A percentile compares a stretch with the other conserved stretches of the same genome.
phyloP scores from a whole-genome alignment of 2,329 filamentous ascomycete species.

The Whalleya microplaca region DNA sequence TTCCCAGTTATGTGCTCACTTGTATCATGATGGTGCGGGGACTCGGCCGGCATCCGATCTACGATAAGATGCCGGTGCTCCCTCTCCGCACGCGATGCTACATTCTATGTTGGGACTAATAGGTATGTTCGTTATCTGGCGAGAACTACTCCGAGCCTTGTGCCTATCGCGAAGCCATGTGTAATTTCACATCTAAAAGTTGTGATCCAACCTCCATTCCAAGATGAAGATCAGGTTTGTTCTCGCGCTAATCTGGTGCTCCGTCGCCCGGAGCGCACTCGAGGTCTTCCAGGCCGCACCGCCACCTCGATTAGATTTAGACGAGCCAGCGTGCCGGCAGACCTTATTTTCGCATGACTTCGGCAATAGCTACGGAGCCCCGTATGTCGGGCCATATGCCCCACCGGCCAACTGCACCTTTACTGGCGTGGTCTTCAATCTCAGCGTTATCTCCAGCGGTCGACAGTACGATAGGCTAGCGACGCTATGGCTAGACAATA shows the following conservation, averaged over 20 bases:
- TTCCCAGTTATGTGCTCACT: neutral
- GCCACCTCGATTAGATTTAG: slow-evolving; percentile 28
- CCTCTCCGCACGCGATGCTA: slow-evolving; percentile 16
- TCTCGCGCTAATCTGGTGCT: slow-evolving; percentile 2
- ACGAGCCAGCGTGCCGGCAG: slow-evolving; percentile 26
- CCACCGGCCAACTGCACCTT: too few species aligned
- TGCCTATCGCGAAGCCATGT: neutral
- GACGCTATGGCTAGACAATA: too few species aligned
- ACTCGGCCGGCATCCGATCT: neutral
- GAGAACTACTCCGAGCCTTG: neutral
- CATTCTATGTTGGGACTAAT: slow-evolving; percentile 15
- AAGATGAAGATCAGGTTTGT: too few species aligned
- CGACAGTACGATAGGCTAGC: too few species aligned
- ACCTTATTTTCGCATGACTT: slow-evolving; percentile 31
- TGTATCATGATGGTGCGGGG: neutral
- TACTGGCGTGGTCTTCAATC: too few species aligned
- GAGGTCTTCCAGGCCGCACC: slow-evolving; percentile 35
- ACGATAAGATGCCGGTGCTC: slow-evolving; percentile 4
- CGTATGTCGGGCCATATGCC: slow-evolving; percentile 34
- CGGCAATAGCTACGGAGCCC: slow-evolving; percentile 34
- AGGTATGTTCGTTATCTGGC: neutral
- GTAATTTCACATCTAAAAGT: neutral
- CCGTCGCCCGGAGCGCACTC: slow-evolving; percentile 6
- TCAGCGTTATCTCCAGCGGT: too few species aligned
- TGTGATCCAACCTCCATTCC: too few species aligned